Base-by-base conservation (phyloP, 306 rosid genomes). In the Acacia acuminata region DNA sequence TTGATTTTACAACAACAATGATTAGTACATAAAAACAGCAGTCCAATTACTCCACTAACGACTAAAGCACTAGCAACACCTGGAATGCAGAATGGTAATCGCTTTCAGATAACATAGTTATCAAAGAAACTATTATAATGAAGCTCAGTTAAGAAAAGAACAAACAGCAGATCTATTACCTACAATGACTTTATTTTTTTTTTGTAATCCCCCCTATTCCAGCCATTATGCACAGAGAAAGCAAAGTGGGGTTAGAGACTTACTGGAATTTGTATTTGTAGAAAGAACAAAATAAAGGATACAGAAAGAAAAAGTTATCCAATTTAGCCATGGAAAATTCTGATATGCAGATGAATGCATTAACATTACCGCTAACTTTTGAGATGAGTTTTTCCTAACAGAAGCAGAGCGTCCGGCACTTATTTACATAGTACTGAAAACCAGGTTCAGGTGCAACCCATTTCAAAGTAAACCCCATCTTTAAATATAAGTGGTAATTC, bases 371-470 rank as follows among this genome's bases (percentile, higher is more conserved):
- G 2, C 45, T 34, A 34, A 3, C 38, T 34, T 34, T 4, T 34
- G 38, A 9, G 36, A 32, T 32, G 36, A 32, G 36, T 2, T 32
- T 32, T 32, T 32, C 36, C 36, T 32, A 32, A 3, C 4, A 91
- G 81, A 86, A 90, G 76, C 97, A 83, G 97, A 92, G 4, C 90
- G 81, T 20, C 96, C 55, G 3, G 90, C 94, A 76, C 94, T 93
- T 19, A 6, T 7, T 79, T 83, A 86, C 86, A 83, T 94, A 92
- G 34, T 63, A 40, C 63, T 84, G 76, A 69, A 96, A 94, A 70
- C 85, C 83, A 70, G 82, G 86, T 38, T 87, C 77, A 61, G 84
- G 87, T 32, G 83, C 86, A 74, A 56, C 80, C 94, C 97, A 89
- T 74, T 84, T 89, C 85, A 91, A 86, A 75, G 85, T 25, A 79